Percentiles rank a stretch among this genome's conserved stretches.
phyloP scores from a whole-genome alignment of 2,329 filamentous ascomycete species.

The Coniosporium tulheliwenetii region DNA sequence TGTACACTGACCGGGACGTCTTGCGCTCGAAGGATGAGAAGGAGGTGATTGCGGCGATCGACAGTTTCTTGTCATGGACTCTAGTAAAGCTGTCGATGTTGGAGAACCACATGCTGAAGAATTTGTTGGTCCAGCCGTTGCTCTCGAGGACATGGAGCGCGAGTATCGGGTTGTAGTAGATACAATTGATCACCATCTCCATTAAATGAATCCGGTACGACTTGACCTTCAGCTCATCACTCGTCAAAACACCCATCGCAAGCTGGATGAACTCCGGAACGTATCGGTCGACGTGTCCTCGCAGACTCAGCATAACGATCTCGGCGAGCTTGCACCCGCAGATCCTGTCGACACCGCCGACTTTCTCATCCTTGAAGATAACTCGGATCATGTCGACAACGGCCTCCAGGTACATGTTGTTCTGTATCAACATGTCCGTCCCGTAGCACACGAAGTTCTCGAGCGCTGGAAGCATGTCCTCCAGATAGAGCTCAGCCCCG shows the following conservation, averaged over 20 bases:
- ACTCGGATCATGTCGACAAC: slow-evolving; percentile 88
- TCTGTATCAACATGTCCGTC: slow-evolving; percentile 61
- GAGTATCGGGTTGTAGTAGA: slow-evolving; percentile 89
- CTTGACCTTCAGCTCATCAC: slow-evolving; percentile 70
- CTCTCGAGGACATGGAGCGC: slow-evolving; percentile 76
- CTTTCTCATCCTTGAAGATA: slow-evolving; percentile 85
- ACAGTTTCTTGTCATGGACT: slow-evolving; percentile 97
- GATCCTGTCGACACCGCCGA: slow-evolving; percentile 85
- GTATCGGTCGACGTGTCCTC: slow-evolving; percentile 75
- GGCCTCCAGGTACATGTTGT: slow-evolving; percentile 73
- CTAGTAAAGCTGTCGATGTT: slow-evolving; percentile 86
- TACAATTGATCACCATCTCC: slow-evolving; percentile 97
- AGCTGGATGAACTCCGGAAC: slow-evolving; percentile 79
- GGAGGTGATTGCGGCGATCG: slow-evolving; percentile 83
- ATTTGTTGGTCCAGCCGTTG: slow-evolving; percentile 94
- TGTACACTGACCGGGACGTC: slow-evolving; percentile 87
- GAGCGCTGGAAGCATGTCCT: slow-evolving; percentile 95
- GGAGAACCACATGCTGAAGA: slow-evolving; percentile 96
- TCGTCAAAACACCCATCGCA: slow-evolving; percentile 68
- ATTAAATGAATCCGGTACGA: slow-evolving; percentile 91
- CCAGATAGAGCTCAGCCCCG: slow-evolving; percentile 89
- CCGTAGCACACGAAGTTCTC: slow-evolving; percentile 98
- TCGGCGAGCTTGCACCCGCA: slow-evolving; percentile 96
- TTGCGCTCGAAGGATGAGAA: slow-evolving; percentile 63
- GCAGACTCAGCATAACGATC: slow-evolving; percentile 89